phyloP scores from a whole-genome alignment of 306 rosid species.

The Biancaea sappan region DNA sequence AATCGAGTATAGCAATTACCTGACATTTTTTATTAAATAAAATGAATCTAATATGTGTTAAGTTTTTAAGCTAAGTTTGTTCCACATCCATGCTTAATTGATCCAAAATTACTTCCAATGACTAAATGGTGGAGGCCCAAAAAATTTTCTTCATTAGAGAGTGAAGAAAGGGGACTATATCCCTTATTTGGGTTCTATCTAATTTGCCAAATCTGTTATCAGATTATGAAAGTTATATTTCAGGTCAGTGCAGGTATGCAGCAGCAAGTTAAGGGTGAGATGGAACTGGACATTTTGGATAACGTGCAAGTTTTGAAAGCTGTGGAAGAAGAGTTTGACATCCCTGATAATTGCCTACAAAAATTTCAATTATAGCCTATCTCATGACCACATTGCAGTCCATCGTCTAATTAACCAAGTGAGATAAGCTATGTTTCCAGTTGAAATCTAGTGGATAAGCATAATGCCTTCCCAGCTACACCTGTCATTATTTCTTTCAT shows the following conservation, averaged over 20 bases:
- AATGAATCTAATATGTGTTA: background rate
- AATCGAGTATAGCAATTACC: background rate
- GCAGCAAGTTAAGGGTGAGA: conserved; percentile 3
- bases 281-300: conserved; percentile 31
- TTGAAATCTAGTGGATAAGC: conserved; percentile 45
- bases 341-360: conserved; percentile 33
- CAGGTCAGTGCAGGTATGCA: background rate
- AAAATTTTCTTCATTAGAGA: background rate
- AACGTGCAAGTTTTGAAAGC: background rate
- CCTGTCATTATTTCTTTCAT: conserved; percentile 34
- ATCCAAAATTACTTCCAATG: background rate
- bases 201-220: background rate
- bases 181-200: background rate
- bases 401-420: conserved; percentile 40
- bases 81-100: background rate
- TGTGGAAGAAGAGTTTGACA: conserved; percentile 33
- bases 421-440: conserved; percentile 37
- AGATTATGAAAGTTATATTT: background rate
- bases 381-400: conserved; percentile 34
- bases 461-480: conserved; percentile 31
- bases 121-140: background rate
- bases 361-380: conserved; percentile 32
- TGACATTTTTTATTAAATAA: background rate
- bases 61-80: too few species aligned
- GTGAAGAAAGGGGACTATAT: background rate